These are phyloP conservation scores for Mortierella sp. DNA, from an alignment of 371 early-diverging fungal species.

Conservation along the genomic window DNA sequence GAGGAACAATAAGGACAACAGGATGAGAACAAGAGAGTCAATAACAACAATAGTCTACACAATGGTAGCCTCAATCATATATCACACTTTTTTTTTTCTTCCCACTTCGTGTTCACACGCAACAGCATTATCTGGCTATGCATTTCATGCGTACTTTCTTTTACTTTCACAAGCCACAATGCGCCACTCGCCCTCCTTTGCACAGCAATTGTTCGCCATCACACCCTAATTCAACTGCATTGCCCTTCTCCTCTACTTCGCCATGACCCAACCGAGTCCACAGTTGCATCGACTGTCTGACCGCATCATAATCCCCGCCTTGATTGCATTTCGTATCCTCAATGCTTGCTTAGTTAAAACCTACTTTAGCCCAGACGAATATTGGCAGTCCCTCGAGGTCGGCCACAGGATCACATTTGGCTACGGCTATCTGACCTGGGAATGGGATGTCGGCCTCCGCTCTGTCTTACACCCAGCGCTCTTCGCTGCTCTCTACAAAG, in stretches of 20 bases:
- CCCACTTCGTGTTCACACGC: no score
- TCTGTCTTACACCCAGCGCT: conserved; percentile 84
- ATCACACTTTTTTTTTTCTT: no score
- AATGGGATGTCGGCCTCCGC: conserved; percentile 85
- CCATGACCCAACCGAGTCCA: not conserved
- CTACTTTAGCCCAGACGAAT: conserved; percentile 91
- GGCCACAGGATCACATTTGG: conserved; percentile 86
- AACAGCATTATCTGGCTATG: no score
- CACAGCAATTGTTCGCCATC: no score
- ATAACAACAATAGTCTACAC: not conserved
- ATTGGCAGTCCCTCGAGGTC: conserved; percentile 92
- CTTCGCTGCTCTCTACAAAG: conserved; percentile 80
- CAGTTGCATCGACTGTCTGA: conserved; percentile 1
- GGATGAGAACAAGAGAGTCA: conserved; percentile 3
- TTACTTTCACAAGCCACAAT: not conserved
- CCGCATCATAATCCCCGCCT: conserved; percentile 44
- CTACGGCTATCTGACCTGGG: conserved; percentile 94
- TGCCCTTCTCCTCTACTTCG: not conserved
- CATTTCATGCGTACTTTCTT: not conserved
- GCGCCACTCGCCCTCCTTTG: not conserved
- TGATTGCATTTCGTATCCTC: conserved; percentile 71
- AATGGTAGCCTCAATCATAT: no score
- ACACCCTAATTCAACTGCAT: not conserved
- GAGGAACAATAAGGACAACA: not conserved
- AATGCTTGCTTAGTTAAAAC: conserved; percentile 78